Percentiles rank a stretch among this genome's conserved stretches.
phyloP scores from a whole-genome alignment of 495 filamentous ascomycete genomes.

The Pyronema omphalodes region DNA sequence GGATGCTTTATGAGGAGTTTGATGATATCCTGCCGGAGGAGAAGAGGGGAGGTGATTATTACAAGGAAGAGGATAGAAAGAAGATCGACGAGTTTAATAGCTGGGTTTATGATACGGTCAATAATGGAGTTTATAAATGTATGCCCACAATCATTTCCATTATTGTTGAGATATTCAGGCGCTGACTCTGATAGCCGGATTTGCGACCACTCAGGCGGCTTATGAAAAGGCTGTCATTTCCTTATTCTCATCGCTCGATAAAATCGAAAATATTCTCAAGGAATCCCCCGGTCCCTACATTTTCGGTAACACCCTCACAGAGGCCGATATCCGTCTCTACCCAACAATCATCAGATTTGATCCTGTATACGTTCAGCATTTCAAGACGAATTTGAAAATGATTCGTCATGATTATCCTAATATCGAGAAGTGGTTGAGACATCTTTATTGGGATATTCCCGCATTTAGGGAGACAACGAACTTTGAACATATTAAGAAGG shows the following conservation, averaged over 20 bases:
- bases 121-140: slow-evolving; percentile 63
- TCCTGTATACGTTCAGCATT: slow-evolving; percentile 78
- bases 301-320: slow-evolving; percentile 51
- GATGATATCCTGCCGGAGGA: slow-evolving; percentile 43
- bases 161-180: neutral
- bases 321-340: slow-evolving; percentile 66
- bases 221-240: slow-evolving; percentile 49
- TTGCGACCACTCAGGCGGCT: slow-evolving; percentile 47
- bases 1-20: slow-evolving; percentile 50
- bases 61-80: slow-evolving; percentile 37
- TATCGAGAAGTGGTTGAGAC: slow-evolving; percentile 48
- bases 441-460: slow-evolving; percentile 51
- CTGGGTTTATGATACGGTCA: slow-evolving; percentile 71
- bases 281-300: slow-evolving; percentile 41
- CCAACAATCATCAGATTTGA: slow-evolving; percentile 78
- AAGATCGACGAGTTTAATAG: slow-evolving; percentile 60
- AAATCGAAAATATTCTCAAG: slow-evolving; percentile 46
- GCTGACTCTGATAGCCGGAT: slow-evolving; percentile 16
- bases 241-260: slow-evolving; percentile 56
- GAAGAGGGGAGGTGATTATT: slow-evolving; percentile 41
- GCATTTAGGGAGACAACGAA: slow-evolving; percentile 53
- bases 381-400: slow-evolving; percentile 77
- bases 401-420: slow-evolving; percentile 62
- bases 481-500: slow-evolving; percentile 44
- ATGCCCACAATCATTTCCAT: neutral